These are phyloP conservation scores for Caulochytrium protostelioides DNA, from an alignment of 371 early-diverging fungal species.

Conservation along the genomic window DNA sequence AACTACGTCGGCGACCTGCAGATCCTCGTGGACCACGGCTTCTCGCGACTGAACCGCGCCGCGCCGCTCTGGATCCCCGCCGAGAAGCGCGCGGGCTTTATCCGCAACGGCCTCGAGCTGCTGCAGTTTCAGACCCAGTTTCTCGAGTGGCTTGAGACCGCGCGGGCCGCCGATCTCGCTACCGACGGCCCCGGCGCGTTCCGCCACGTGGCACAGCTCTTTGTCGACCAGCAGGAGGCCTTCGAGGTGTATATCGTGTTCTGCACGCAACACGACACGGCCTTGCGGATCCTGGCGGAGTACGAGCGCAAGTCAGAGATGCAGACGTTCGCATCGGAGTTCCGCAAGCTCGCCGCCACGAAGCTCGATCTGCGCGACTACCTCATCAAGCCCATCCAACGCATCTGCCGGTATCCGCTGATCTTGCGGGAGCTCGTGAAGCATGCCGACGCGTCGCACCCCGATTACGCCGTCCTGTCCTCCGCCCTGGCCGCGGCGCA, in stretches of 20 bases:
- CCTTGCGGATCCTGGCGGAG: conserved; percentile 4
- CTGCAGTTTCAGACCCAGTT: conserved; percentile 6
- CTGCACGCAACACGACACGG: conserved; percentile 8
- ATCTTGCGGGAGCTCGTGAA: too few relatives aligned
- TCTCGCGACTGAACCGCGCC: conserved; percentile 6
- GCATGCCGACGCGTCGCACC: too few relatives aligned
- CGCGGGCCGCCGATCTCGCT: not conserved
- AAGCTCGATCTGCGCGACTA: conserved; percentile 7
- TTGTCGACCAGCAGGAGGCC: not conserved
- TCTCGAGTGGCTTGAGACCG: conserved; percentile 1
- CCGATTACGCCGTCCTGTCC: too few relatives aligned
- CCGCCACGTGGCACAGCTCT: conserved; percentile 1
- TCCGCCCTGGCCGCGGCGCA: too few relatives aligned
- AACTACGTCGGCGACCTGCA: conserved; percentile 6
- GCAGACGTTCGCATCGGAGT: conserved; percentile 5
- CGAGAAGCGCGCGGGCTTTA: conserved; percentile 4
- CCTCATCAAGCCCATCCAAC: conserved; percentile 9
- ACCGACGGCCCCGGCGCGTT: too few relatives aligned
- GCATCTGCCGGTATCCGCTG: too few relatives aligned
- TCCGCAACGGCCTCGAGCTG: conserved; percentile 5
- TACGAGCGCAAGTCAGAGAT: conserved; percentile 5
- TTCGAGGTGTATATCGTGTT: conserved; percentile 7
- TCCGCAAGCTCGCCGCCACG: conserved; percentile 4
- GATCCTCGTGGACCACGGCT: conserved; percentile 7
- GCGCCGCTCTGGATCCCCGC: conserved; percentile 6